Evolutionary conservation across 78 protist species (phyloP), one percentile per base, ranked within the genome.

Genomic region (Emiliania huxleyi): DNA sequence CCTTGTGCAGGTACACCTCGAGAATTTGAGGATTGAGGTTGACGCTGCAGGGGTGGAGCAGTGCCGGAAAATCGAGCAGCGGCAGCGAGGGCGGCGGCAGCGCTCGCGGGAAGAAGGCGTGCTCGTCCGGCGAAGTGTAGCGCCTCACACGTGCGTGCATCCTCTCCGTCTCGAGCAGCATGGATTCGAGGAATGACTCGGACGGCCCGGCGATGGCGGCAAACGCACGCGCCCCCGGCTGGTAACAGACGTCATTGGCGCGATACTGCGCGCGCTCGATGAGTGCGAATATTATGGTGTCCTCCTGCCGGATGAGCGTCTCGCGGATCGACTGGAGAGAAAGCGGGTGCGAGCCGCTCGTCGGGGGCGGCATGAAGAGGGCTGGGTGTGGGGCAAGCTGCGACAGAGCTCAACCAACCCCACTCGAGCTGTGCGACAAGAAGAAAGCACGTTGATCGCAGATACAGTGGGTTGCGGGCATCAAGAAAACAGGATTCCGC

Each of bases 211-310:
- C 69, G 38, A 35, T 26, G 42, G 6, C 83, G 26, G 33, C 33
- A 85, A 29, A 91, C 29, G 5, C 79, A 15, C 81, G n/a, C 19
- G 0, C 21, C 19, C 44, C 52, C n/a, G 18, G 42, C 40, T 49
- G 37, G 52, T 62, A 62, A 55, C 37, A 23, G 35, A 29, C 26
- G 87, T 19, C 48, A 49, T 90, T 90, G 26, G 25, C 77, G 38
- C 43, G 21, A 69, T 71, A 87, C 55, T 93, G 94, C 46, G 94
- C 94, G 62, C 94, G 73, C 94, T 93, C 94, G 73, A 93, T 93
- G n/a, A 93, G 69, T 23, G 69, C 77, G 79, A 93, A 93, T 40
- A 93, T 55, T 55, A 93, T 93, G 43, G 94, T 93, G 69, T 93
- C 94, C 43, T 93, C 94, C 87, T 93, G 91, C 4, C 91, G 75